These are phyloP conservation scores for Cyathus pygmaeus DNA, from an alignment of 1,284 basidiomycete genomes.

Conservation along the genomic window DNA sequence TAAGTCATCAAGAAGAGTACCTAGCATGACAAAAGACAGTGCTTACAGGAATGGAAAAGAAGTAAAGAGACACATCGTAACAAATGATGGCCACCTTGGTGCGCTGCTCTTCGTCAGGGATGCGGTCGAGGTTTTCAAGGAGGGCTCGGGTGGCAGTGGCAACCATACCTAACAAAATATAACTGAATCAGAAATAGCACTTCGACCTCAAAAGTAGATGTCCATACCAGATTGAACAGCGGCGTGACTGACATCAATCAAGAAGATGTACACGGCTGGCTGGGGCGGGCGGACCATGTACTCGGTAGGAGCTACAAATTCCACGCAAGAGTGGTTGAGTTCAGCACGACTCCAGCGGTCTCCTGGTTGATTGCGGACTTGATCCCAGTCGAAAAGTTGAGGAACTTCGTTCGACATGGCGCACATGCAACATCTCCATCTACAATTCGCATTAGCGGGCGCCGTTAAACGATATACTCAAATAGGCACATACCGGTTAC, in stretches of 20 bases:
- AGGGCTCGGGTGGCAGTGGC: conserved; percentile 97
- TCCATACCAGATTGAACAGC: conserved; percentile 85
- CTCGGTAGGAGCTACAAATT: conserved; percentile 98
- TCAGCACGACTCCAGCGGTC: conserved; percentile 96
- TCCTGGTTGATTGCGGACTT: conserved; percentile 91
- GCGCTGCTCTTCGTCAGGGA: conserved; percentile 94
- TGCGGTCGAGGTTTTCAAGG: conserved; percentile 92
- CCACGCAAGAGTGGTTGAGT: conserved; percentile 93
- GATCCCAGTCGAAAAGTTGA: conserved; percentile 99
- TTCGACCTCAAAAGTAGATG: no score
- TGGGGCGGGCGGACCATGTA: conserved; percentile 99
- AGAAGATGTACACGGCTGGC: conserved; percentile 95
- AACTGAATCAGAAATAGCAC: conserved; percentile 4
- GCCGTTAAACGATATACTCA: not conserved
- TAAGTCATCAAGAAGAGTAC: conserved; percentile 4
- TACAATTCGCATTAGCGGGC: conserved; percentile 28
- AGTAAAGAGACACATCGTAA: conserved; percentile 94
- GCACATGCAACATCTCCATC: conserved; percentile 99
- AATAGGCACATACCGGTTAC: conserved; percentile 76
- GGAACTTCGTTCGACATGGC: conserved; percentile 99
- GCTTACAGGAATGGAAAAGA: conserved; percentile 89
- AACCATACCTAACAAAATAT: conserved; percentile 82
- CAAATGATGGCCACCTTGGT: conserved; percentile 95
- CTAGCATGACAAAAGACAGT: not conserved
- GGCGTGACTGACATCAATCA: conserved; percentile 95